Evolutionary conservation across 177 flowering plant species (phyloP).

Genomic region (Telopea speciosissima): DNA sequence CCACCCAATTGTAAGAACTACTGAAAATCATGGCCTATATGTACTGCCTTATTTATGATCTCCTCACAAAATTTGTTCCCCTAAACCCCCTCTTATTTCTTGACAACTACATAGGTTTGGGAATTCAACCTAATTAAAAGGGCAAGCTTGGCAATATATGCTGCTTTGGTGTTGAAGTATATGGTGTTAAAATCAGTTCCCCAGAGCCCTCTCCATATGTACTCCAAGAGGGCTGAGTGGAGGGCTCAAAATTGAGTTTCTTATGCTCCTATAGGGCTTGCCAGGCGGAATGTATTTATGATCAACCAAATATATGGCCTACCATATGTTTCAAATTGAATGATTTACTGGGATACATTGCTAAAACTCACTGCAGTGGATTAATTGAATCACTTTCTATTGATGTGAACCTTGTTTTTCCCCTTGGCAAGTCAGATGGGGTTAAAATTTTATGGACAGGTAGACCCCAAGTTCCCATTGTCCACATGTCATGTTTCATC

Average conservation of each 20-base stretch:
- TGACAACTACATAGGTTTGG: not conserved
- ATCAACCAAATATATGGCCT: too few relatives aligned
- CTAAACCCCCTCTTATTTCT: not conserved
- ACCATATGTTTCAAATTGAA: too few relatives aligned
- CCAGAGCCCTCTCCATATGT: not conserved
- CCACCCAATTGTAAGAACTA: constrained; percentile 61
- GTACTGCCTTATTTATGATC: not conserved
- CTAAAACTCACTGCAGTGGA: too few relatives aligned
- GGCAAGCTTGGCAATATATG: not conserved
- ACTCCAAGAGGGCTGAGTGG: not conserved
- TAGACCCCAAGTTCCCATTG: too few relatives aligned
- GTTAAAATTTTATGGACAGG: too few relatives aligned
- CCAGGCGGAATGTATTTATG: too few relatives aligned
- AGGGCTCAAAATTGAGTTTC: not conserved
- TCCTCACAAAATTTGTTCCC: not conserved
- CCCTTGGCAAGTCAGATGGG: too few relatives aligned
- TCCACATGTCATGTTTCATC: too few relatives aligned
- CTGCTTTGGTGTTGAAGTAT: not conserved
- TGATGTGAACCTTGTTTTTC: too few relatives aligned
- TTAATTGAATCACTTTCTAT: too few relatives aligned
- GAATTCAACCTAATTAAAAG: not conserved
- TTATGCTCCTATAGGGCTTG: too few relatives aligned
- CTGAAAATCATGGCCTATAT: not conserved
- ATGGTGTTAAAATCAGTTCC: not conserved
- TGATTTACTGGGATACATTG: too few relatives aligned